phyloP scores from a whole-genome alignment of 495 filamentous ascomycete genomes.

The Penicillium soppii region DNA sequence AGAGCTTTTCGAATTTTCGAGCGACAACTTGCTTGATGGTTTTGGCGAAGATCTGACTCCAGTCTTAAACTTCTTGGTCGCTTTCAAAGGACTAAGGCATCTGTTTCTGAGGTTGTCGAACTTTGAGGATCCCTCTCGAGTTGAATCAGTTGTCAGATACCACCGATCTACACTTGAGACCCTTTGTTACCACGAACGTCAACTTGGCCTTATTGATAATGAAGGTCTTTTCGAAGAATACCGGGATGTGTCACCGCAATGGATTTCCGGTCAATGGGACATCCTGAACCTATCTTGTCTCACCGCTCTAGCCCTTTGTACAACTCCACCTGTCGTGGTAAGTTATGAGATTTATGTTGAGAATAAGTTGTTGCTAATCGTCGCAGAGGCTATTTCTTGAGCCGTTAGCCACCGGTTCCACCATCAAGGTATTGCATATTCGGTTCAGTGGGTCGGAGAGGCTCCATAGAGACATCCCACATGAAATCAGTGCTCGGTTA shows the following conservation, averaged over 20 bases:
- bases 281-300: neutral
- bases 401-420: neutral
- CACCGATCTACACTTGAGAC: conserved; percentile 7
- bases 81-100: neutral
- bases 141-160: neutral
- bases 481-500: neutral
- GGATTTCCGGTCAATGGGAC: neutral
- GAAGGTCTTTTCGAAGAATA: conserved; percentile 4
- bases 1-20: neutral
- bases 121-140: neutral
- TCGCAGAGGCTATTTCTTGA: neutral
- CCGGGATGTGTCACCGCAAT: conserved; percentile 1
- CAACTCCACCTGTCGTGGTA: neutral
- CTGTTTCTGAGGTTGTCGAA: conserved; percentile 6
- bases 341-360: neutral
- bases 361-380: neutral
- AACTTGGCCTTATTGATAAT: conserved; percentile 4
- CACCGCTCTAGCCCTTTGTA: conserved; percentile 4
- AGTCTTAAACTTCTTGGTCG: neutral
- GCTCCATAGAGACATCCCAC: neutral
- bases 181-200: conserved; percentile 10
- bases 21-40: neutral
- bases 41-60: neutral
- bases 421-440: neutral
- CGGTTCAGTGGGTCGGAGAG: neutral